Base-by-base conservation (phyloP, 345 rosid species). In the Euphorbia tirucalli region DNA sequence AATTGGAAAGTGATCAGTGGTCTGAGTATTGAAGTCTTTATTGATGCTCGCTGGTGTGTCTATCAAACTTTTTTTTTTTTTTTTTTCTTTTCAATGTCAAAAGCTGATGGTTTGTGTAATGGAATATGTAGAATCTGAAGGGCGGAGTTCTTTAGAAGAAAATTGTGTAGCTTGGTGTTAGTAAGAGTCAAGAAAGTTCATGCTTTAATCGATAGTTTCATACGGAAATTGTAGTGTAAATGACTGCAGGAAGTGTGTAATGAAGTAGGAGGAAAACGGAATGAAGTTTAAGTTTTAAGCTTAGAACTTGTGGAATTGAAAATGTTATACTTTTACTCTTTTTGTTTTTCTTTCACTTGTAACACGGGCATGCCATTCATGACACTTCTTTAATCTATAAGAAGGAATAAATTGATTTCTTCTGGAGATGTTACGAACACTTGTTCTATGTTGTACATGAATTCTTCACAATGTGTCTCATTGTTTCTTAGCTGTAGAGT, bases 161-260 rank as follows among this genome's bases (percentile, higher is more conserved):
- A 28, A 55, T 58, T 21, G 2, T 11, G 7, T 27, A 32, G 15
- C 69, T 61, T 61, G 64, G 50, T 57, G 18, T n/a, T 48, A 41
- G n/a, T 37, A 35, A 46, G 63, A 76, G 69, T 63, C 24, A 52
- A 46, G 31, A 11, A 48, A 32, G 30, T 71, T 71, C 30, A 37
- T 61, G 54, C 39, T 60, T 5, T 10, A 31, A 35, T 28, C 11
- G 37, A 30, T 10, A n/a, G 7, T 28, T 8, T 27, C 32, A 16
- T 6, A 57, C 50, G 54, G 25, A 44, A 57, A 27, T 57, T 11
- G 30, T 11, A 28, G 49, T 24, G 30, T 60, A 6, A 18, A 61
- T 32, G 31, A 21, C 37, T 32, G 30, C 13, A 22, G 56, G 46
- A 44, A 21, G 67, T 24, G 2, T 71, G 22, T 2, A 32, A 10